Evolutionary conservation across 164 flowering plant species (phyloP).

Genomic region (Berberis thunbergii): DNA sequence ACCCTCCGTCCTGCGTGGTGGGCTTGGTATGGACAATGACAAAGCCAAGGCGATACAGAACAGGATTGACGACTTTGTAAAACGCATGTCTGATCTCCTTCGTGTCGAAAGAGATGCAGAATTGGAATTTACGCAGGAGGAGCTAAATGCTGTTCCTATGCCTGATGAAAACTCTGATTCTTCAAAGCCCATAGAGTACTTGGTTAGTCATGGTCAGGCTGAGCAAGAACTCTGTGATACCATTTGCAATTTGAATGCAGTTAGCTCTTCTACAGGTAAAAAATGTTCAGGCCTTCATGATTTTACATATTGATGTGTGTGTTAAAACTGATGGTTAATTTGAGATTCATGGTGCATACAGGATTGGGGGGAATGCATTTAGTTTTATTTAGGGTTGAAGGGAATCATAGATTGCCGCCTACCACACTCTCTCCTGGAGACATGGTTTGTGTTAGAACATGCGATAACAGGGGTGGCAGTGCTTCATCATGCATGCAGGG

Average conservation of each 20-base stretch:
- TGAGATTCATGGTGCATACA: conserved; percentile 18
- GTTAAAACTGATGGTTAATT: not conserved
- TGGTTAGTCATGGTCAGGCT: conserved; percentile 86
- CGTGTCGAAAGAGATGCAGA: conserved; percentile 86
- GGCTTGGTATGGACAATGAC: conserved; percentile 58
- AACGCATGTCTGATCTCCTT: conserved; percentile 65
- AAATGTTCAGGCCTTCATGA: not conserved
- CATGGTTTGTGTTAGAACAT: conserved; percentile 87
- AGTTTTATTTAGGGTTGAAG: conserved; percentile 74
- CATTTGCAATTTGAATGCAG: conserved; percentile 70
- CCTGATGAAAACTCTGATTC: conserved; percentile 48
- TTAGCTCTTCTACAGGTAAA: conserved; percentile 75
- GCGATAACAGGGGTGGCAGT: conserved; percentile 82
- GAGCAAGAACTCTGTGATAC: conserved; percentile 95
- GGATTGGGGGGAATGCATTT: conserved; percentile 95
- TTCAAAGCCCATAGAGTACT: conserved; percentile 67
- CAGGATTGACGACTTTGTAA: conserved; percentile 64
- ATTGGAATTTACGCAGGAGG: conserved; percentile 86
- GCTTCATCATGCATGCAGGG: conserved; percentile 89
- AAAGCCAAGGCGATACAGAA: conserved; percentile 62
- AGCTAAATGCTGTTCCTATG: conserved; percentile 68
- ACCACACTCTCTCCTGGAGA: conserved; percentile 91
- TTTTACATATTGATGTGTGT: not conserved
- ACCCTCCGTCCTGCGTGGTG: conserved; percentile 30
- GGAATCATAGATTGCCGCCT: conserved; percentile 80